A percentile compares a stretch with the other conserved stretches of the same genome.
Conservation (phyloP, 306 rosid genomes). For the Rosa multiflora region DNA sequence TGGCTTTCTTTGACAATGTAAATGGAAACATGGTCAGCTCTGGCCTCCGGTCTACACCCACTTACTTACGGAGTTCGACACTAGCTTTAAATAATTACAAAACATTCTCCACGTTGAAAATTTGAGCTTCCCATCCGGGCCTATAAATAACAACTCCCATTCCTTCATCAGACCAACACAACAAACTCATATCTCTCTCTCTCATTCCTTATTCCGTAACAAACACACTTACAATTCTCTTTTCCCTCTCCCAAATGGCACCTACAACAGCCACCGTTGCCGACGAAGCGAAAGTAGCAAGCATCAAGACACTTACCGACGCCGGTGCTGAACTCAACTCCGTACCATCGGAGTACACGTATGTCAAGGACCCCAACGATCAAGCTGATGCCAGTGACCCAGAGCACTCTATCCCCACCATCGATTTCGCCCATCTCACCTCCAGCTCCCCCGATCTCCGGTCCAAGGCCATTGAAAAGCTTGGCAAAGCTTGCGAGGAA, state of each 20-base stretch:
- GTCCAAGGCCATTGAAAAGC: slow-evolving; percentile 24
- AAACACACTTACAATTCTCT: background rate
- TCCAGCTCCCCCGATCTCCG: slow-evolving; percentile 17
- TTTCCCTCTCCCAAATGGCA: background rate
- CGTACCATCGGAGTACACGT: slow-evolving; percentile 44
- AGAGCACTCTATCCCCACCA: slow-evolving; percentile 29
- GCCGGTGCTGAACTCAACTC: background rate
- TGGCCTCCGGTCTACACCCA: background rate
- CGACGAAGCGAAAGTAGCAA: slow-evolving; percentile 16
- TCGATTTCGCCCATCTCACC: slow-evolving; percentile 37
- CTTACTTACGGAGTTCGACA: background rate
- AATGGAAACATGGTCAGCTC: background rate
- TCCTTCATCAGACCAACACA: background rate
- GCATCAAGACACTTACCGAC: slow-evolving; percentile 38
- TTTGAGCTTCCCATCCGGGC: too few relatives aligned
- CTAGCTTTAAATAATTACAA: background rate
- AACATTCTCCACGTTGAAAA: background rate
- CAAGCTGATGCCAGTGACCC: slow-evolving; percentile 33
- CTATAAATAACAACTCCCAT: background rate
- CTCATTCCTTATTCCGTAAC: background rate
- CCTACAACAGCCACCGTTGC: background rate
- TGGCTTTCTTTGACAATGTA: slow-evolving; percentile 3
- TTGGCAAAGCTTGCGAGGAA: slow-evolving; percentile 35
- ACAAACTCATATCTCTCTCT: background rate
- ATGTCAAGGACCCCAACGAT: slow-evolving; percentile 20